Conservation (phyloP, 495 filamentous ascomycete species). For the Talaromyces adpressus region DNA sequence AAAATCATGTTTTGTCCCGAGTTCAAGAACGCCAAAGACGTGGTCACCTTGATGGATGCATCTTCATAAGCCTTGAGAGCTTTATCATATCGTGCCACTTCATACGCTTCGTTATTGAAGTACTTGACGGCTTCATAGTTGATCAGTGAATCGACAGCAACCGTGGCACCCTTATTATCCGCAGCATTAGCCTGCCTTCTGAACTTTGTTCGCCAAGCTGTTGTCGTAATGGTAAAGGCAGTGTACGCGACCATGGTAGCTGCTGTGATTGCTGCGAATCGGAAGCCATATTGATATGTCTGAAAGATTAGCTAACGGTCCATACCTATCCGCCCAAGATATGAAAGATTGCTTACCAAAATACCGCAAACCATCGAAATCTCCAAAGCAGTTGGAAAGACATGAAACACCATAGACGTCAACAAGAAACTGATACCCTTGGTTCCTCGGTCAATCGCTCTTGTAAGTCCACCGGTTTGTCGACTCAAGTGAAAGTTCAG, state of each 20-base stretch:
- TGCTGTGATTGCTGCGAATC: slow-evolving; percentile 88
- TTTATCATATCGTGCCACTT: slow-evolving; percentile 83
- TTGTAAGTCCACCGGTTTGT: slow-evolving; percentile 88
- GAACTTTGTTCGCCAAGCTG: slow-evolving; percentile 95
- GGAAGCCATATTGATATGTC: slow-evolving; percentile 88
- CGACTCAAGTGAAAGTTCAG: slow-evolving; percentile 89
- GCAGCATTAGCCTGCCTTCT: slow-evolving; percentile 90
- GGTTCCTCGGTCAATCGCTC: slow-evolving; percentile 93
- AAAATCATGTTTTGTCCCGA: slow-evolving; percentile 99
- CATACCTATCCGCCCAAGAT: slow-evolving; percentile 1
- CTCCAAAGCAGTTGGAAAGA: slow-evolving; percentile 88
- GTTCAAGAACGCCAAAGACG: slow-evolving; percentile 87
- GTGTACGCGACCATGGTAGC: slow-evolving; percentile 89
- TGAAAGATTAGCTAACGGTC: slow-evolving; percentile 24
- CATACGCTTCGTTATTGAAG: slow-evolving; percentile 97
- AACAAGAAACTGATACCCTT: slow-evolving; percentile 97
- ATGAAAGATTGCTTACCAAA: slow-evolving; percentile 38
- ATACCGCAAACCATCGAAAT: slow-evolving; percentile 94
- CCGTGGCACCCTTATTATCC: slow-evolving; percentile 90
- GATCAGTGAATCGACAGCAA: slow-evolving; percentile 92
- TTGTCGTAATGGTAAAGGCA: slow-evolving; percentile 90
- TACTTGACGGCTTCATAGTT: slow-evolving; percentile 99
- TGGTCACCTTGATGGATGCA: slow-evolving; percentile 92
- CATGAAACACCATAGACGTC: slow-evolving; percentile 97
- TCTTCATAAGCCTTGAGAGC: slow-evolving; percentile 83